These are phyloP conservation scores for Hanseniaspora guilliermondii DNA, from an alignment of 805 yeast species.

Conservation along the genomic window DNA sequence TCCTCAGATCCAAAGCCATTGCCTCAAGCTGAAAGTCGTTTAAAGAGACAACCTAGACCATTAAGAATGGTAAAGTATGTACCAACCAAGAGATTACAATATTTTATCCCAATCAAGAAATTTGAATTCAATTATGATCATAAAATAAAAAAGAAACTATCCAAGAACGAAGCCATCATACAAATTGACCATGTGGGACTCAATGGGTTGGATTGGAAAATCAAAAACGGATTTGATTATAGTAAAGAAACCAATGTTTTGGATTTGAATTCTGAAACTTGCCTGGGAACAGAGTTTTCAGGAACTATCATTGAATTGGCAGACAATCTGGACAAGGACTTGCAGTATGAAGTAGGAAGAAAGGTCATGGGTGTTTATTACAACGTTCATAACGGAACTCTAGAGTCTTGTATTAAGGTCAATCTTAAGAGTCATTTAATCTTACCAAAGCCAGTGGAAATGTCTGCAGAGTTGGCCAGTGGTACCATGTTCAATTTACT, in stretches of 20 bases:
- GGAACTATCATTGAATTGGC: constrained; percentile 53
- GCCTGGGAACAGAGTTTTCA: constrained; percentile 59
- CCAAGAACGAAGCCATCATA: constrained; percentile 39
- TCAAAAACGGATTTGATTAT: constrained; percentile 38
- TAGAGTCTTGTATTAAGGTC: constrained; percentile 44
- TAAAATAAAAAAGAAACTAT: constrained; percentile 38
- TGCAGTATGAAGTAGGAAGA: constrained; percentile 41
- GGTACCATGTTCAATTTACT: constrained; percentile 49
- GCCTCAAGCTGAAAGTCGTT: constrained; percentile 1
- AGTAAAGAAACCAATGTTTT: constrained; percentile 20
- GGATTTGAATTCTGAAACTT: constrained; percentile 44
- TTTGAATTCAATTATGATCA: constrained; percentile 40
- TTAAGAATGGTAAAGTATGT: constrained; percentile 39
- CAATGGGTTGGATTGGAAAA: constrained; percentile 54
- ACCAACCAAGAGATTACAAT: constrained; percentile 35
- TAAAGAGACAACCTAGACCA: constrained; percentile 35
- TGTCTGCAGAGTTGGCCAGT: constrained; percentile 46
- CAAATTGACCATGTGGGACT: constrained; percentile 48
- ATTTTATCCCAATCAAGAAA: constrained; percentile 1
- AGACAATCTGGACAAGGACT: constrained; percentile 23
- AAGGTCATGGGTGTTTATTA: constrained; percentile 53
- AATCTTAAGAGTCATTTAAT: constrained; percentile 42
- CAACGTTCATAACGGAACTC: constrained; percentile 41
- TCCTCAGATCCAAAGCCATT: constrained; percentile 7
- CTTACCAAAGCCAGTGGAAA: constrained; percentile 34